Evolutionary conservation across 2,329 filamentous ascomycete species (phyloP), one percentile per base, ranked within the genome.

Genomic region (Fusarium beomiforme): DNA sequence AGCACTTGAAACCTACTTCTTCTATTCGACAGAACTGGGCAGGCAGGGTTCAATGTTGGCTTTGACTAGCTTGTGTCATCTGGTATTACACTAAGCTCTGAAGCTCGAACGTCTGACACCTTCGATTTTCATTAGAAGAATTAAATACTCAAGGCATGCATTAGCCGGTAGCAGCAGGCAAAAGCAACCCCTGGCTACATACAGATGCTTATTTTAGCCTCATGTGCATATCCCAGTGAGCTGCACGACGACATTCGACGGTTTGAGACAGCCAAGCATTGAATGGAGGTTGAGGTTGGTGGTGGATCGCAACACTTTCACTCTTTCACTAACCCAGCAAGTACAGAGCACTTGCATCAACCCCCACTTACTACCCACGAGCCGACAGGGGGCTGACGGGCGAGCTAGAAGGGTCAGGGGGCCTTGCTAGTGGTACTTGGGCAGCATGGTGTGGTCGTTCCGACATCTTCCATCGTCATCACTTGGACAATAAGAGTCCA

Each of bases 141-240:
- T 63, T 57, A 67, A 76, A 74, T 56, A 64, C 33, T 73, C 69
- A 75, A 53, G 24, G 41, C 42, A 65, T 70, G 61, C 67, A 66
- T 61, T 59, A 47, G 63, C 39, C 44, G 36, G 53, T 46, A 53
- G 43, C 64, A 61, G 37, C 54, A 67, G 59, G 64, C 47, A 63
- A 71, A 59, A 55, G 17, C 56, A 51, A 43, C 70, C 71, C 67
- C 63, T 75, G 70, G 54, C 56, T 58, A 66, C 57, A 73, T 64
- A 64, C 60, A 71, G 67, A 75, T 75, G 69, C 71, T 74, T 75
- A 69, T 72, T 75, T 75, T 75, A 75, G 73, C 62, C 63, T 63
- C 73, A 75, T 73, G 63, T 74, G 57, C 70, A 64, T 51, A 60
- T 69, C 49, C 58, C 37, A 56, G 29, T 42, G 44, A 66, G 61